Evolutionary conservation across 2,329 filamentous ascomycete genomes (phyloP).

Genomic region (Epicoccum nigrum): DNA sequence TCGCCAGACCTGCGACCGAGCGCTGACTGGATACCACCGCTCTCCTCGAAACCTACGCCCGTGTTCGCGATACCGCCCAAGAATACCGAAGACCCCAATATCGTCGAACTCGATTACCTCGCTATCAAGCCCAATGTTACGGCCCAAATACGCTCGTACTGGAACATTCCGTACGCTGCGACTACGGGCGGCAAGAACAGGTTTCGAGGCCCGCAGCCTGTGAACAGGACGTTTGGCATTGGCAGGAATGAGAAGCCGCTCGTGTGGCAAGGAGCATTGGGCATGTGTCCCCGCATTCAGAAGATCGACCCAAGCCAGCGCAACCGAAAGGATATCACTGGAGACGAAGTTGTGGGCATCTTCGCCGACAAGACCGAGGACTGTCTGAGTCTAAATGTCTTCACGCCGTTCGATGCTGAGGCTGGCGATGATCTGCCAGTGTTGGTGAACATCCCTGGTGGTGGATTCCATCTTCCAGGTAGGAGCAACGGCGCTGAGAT

Average conservation of each 20-base stretch:
- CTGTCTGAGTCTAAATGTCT: constrained; percentile 52
- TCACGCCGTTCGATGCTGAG: constrained; percentile 41
- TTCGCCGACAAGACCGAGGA: constrained; percentile 42
- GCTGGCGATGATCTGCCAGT: constrained; percentile 45
- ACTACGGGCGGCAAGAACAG: constrained; percentile 37
- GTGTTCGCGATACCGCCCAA: constrained; percentile 33
- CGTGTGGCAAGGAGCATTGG: constrained; percentile 38
- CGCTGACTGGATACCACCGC: constrained; percentile 35
- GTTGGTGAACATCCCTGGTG: constrained; percentile 55
- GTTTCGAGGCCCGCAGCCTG: constrained; percentile 41
- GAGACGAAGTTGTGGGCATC: constrained; percentile 35
- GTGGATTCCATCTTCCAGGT: constrained; percentile 50
- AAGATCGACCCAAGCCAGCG: constrained; percentile 38
- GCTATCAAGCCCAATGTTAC: constrained; percentile 36
- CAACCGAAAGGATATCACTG: constrained; percentile 35
- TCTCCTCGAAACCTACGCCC: constrained; percentile 27
- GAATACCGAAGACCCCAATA: constrained; percentile 34
- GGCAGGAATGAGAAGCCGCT: constrained; percentile 29
- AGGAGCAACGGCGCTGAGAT: constrained; percentile 40
- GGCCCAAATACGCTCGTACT: constrained; percentile 38
- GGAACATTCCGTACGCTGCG: constrained; percentile 45
- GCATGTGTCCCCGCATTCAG: constrained; percentile 44
- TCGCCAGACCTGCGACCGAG: constrained; percentile 31
- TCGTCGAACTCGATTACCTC: constrained; percentile 42
- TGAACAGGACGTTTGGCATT: constrained; percentile 34